Conservation (phyloP, 2,329 filamentous ascomycete species). For the Pseudonectria foliicola region DNA sequence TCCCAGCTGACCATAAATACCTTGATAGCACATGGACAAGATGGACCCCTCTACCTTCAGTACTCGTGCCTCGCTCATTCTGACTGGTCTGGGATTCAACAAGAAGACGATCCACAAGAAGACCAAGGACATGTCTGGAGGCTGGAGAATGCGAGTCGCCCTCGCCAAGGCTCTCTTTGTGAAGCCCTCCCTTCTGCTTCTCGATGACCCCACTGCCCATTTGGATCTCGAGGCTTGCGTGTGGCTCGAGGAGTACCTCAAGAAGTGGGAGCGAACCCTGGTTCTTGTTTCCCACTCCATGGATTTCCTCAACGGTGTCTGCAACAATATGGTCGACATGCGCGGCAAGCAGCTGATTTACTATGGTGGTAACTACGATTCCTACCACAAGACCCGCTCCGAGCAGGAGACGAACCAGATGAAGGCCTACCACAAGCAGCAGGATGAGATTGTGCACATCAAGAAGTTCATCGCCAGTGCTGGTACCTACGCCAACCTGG, state of each 20-base stretch:
- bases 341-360: slow-evolving; percentile 80
- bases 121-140: slow-evolving; percentile 99
- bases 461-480: slow-evolving; percentile 99
- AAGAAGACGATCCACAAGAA: slow-evolving; percentile 97
- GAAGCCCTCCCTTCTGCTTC: slow-evolving; percentile 88
- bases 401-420: slow-evolving; percentile 98
- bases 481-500: slow-evolving; percentile 99
- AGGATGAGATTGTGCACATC: slow-evolving; percentile 98
- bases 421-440: slow-evolving; percentile 98
- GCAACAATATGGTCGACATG: slow-evolving; percentile 98
- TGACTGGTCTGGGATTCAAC: slow-evolving; percentile 99
- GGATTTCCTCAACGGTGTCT: slow-evolving; percentile 99
- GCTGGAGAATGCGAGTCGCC: slow-evolving; percentile 99
- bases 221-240: slow-evolving; percentile 98
- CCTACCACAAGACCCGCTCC: slow-evolving; percentile 85
- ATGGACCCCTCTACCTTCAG: slow-evolving; percentile 98
- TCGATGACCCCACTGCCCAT: slow-evolving; percentile 98
- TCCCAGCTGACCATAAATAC: slow-evolving; percentile 13
- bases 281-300: slow-evolving; percentile 95
- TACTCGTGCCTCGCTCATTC: slow-evolving; percentile 89
- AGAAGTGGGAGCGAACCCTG: slow-evolving; percentile 98
- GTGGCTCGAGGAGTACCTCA: slow-evolving; percentile 99
- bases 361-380: slow-evolving; percentile 99
- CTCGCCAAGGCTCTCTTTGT: slow-evolving; percentile 97
- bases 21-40: slow-evolving; percentile 79